A percentile compares a stretch with the other conserved stretches of the same genome.
Conservation (phyloP, 257 asterid species). For the Galeopsis tetrahit region DNA sequence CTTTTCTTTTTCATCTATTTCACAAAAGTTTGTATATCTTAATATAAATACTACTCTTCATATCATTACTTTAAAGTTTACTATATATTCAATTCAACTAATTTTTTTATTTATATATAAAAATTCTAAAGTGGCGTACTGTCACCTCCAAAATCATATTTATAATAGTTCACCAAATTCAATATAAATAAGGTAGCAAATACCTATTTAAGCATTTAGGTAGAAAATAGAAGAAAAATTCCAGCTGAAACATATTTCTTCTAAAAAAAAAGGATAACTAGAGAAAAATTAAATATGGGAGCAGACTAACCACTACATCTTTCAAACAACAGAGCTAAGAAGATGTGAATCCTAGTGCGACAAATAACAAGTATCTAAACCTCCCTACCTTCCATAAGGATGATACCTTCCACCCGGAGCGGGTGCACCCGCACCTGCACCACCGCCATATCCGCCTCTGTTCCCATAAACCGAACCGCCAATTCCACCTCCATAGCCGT, state of each 20-base stretch:
- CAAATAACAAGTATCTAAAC: conserved; percentile 19
- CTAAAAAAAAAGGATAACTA: not conserved
- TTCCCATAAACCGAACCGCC: conserved; percentile 45
- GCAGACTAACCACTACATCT: conserved; percentile 7
- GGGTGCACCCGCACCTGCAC: conserved; percentile 40
- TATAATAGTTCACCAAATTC: not conserved
- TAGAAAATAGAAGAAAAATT: not conserved
- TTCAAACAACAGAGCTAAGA: conserved; percentile 20
- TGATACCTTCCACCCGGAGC: conserved; percentile 52
- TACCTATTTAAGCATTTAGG: not conserved
- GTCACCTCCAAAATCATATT: not conserved
- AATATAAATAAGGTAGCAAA: not conserved
- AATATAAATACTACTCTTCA: too few relatives aligned
- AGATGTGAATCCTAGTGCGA: conserved; percentile 18
- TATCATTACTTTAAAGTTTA: too few relatives aligned
- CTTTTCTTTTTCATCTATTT: too few relatives aligned
- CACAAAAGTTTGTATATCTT: too few relatives aligned
- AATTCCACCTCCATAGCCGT: conserved; percentile 44
- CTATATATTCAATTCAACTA: too few relatives aligned
- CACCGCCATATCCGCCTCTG: conserved; percentile 47
- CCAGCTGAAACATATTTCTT: not conserved
- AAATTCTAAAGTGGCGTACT: too few relatives aligned
- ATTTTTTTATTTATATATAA: too few relatives aligned
- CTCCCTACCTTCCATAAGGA: conserved; percentile 59
- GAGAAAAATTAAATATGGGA: not conserved